phyloP scores from a whole-genome alignment of 495 filamentous ascomycete genomes.

The Durotheca rogersii region DNA sequence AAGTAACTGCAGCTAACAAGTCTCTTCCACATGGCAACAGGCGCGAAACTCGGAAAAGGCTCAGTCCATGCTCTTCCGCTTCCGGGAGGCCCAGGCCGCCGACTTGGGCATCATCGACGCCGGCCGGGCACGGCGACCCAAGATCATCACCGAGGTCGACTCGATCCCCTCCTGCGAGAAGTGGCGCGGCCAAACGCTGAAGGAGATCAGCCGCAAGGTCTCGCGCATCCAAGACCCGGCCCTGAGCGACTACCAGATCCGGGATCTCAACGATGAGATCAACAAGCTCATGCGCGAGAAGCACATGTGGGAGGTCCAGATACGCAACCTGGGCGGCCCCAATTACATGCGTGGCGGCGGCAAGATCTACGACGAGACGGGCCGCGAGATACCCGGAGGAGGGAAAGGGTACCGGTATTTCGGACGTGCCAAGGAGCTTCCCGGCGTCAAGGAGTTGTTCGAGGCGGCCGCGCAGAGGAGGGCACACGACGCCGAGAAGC shows the following conservation, averaged over 20 bases:
- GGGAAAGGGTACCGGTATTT: slow-evolving; percentile 93
- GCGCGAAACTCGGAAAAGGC: slow-evolving; percentile 91
- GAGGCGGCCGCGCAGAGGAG: slow-evolving; percentile 69
- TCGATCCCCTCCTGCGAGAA: slow-evolving; percentile 88
- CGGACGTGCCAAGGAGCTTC: slow-evolving; percentile 84
- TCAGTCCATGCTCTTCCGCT: slow-evolving; percentile 99
- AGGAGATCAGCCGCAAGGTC: slow-evolving; percentile 95
- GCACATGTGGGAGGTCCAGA: slow-evolving; percentile 97
- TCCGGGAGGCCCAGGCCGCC: slow-evolving; percentile 95
- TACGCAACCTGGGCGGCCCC: slow-evolving; percentile 87
- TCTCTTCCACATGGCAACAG: slow-evolving; percentile 28
- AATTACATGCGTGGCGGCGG: slow-evolving; percentile 96
- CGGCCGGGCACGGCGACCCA: slow-evolving; percentile 85
- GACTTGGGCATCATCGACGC: slow-evolving; percentile 95
- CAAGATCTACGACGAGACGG: slow-evolving; percentile 87
- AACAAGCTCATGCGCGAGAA: slow-evolving; percentile 99
- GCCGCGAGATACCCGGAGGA: slow-evolving; percentile 83
- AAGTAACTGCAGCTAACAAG: slow-evolving; percentile 8
- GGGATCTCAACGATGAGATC: slow-evolving; percentile 98
- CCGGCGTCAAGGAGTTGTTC: slow-evolving; percentile 96
- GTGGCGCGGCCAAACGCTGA: slow-evolving; percentile 97
- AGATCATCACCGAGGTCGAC: slow-evolving; percentile 80
- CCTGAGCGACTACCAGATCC: slow-evolving; percentile 92
- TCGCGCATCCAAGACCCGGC: slow-evolving; percentile 88
- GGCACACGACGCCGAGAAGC: slow-evolving; percentile 56